Conservation (phyloP, 257 asterid genomes). For the Prunella vulgaris region DNA sequence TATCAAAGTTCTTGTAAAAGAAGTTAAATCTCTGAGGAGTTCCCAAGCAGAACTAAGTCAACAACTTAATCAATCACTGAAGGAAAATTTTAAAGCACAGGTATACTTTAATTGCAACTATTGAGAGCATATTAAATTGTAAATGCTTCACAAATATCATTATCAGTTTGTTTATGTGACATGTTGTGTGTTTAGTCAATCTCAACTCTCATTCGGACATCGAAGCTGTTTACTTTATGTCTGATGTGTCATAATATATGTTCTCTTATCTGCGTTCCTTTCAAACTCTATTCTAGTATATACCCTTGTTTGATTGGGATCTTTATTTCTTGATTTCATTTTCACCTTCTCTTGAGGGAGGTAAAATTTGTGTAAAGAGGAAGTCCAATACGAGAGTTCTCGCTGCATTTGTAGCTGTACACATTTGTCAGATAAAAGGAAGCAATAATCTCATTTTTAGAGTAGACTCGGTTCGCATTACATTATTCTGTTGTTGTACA, state of each 20-base stretch:
- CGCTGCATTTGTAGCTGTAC: not conserved
- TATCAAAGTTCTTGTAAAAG: slow-evolving; percentile 81
- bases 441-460: not conserved
- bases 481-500: not conserved
- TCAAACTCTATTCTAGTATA: not conserved
- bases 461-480: not conserved
- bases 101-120: slow-evolving; percentile 36
- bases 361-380: slow-evolving; percentile 6
- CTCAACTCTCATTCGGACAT: not conserved
- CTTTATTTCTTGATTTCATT: not conserved
- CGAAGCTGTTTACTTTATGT: not conserved
- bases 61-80: slow-evolving; percentile 50
- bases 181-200: not conserved
- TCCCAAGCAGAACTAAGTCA: slow-evolving; percentile 63
- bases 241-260: not conserved
- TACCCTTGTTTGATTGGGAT: not conserved
- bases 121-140: slow-evolving; percentile 7
- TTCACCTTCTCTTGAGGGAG: not conserved
- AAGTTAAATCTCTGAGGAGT: slow-evolving; percentile 83
- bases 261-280: not conserved
- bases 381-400: not conserved
- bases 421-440: not conserved
- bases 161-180: not conserved
- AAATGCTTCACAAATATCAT: not conserved
- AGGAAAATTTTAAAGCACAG: slow-evolving; percentile 61